These are phyloP conservation scores for Periconia digitata DNA, from an alignment of 2,329 filamentous ascomycete species.

Conservation along the genomic window DNA sequence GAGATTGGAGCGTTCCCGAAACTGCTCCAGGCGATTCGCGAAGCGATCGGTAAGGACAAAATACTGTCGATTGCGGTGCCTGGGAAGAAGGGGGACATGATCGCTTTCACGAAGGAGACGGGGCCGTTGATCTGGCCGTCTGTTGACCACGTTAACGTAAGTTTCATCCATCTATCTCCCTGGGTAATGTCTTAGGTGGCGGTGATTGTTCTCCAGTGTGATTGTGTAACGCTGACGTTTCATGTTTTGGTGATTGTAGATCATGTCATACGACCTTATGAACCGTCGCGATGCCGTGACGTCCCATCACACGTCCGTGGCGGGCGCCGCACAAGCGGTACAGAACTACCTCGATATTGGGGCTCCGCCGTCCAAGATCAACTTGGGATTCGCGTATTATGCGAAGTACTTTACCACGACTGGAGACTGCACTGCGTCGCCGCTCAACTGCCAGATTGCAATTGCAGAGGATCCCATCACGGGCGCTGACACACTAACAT, in stretches of 20 bases:
- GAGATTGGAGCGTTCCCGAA: conserved; percentile 66
- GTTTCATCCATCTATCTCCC: conserved; percentile 1
- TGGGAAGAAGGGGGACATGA: conserved; percentile 64
- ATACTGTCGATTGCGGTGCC: conserved; percentile 69
- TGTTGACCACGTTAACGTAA: conserved; percentile 65
- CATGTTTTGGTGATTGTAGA: conserved; percentile 20
- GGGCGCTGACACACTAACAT: conserved; percentile 61
- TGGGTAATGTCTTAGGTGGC: neutral
- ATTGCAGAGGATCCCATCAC: conserved; percentile 61
- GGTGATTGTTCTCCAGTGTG: no score
- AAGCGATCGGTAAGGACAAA: conserved; percentile 59
- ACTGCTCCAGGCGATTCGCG: conserved; percentile 61
- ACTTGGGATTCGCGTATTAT: conserved; percentile 70
- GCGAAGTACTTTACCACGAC: conserved; percentile 65
- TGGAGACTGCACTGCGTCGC: conserved; percentile 47
- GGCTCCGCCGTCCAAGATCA: conserved; percentile 57
- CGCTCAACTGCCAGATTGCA: conserved; percentile 62
- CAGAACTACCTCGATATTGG: conserved; percentile 63
- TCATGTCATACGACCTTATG: conserved; percentile 75
- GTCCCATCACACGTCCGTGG: conserved; percentile 66
- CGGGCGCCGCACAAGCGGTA: conserved; percentile 56
- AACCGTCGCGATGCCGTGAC: conserved; percentile 67
- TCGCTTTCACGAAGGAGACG: conserved; percentile 62
- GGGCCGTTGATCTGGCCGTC: conserved; percentile 60
- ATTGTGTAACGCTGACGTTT: no score